Conservation (phyloP, 306 rosid species). For the Vigna reflexopilosa region DNA sequence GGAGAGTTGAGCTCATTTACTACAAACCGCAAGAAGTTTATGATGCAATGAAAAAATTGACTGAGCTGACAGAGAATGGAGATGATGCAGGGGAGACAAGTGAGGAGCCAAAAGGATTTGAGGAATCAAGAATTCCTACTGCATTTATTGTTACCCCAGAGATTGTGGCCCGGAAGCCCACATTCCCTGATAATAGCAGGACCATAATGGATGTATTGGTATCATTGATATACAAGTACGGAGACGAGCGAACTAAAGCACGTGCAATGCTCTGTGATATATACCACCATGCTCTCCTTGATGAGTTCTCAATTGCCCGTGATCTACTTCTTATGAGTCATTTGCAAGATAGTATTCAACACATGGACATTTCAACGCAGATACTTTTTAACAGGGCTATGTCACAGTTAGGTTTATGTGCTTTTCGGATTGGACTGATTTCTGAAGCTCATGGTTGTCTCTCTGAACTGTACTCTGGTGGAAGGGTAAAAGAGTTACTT, state of each 20-base stretch:
- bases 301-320: slow-evolving; percentile 84
- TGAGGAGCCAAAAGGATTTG: slow-evolving; percentile 63
- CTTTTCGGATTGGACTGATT: slow-evolving; percentile 81
- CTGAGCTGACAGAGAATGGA: slow-evolving; percentile 66
- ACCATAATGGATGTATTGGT: slow-evolving; percentile 83
- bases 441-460: slow-evolving; percentile 91
- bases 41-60: slow-evolving; percentile 91
- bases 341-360: slow-evolving; percentile 88
- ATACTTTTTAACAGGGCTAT: slow-evolving; percentile 94
- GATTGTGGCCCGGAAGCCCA: slow-evolving; percentile 83
- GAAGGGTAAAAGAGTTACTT: slow-evolving; percentile 95
- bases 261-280: slow-evolving; percentile 99
- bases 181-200: slow-evolving; percentile 85
- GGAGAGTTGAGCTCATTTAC: slow-evolving; percentile 85
- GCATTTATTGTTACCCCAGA: slow-evolving; percentile 84
- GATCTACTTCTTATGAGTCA: slow-evolving; percentile 98
- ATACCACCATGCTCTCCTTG: slow-evolving; percentile 89
- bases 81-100: slow-evolving; percentile 55
- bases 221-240: slow-evolving; percentile 76
- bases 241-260: slow-evolving; percentile 95
- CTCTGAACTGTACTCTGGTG: slow-evolving; percentile 95
- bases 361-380: slow-evolving; percentile 94
- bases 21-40: slow-evolving; percentile 97
- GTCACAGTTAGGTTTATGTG: slow-evolving; percentile 95
- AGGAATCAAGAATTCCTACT: slow-evolving; percentile 73